Base-by-base conservation (phyloP, 2,329 filamentous ascomycete species). In the Didymella sp. region DNA sequence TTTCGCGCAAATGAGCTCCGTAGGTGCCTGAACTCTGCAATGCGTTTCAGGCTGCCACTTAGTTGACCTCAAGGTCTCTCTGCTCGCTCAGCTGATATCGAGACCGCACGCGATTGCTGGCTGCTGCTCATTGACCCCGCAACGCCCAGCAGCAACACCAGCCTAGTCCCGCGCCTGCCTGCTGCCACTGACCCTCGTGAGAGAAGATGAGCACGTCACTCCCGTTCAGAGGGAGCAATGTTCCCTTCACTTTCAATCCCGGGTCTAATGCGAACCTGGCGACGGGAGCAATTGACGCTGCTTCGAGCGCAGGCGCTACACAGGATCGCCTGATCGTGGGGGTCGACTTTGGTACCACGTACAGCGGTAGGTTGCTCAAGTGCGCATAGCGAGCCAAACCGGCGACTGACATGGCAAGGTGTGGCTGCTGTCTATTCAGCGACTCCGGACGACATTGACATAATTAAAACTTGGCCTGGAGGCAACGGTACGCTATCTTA, bases 321-420 rank as follows among this genome's bases (percentile, higher is more conserved):
- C 28, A 51, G 22, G 54, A 57, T 49, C 54, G 54, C 15, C 77
- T 92, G 63, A 89, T 92, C 65, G 89, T 93, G 30, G 90, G 89
- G 7, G 86, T 93, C 7, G 90, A 93, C 73, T 93, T 93, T 78
- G 90, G 90, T 13, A 93, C 90, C n/a, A 93, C 90, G 1, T 93
- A 91, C 71, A 91, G 87, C 40, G 89, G 89, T 86, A 55, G 44
- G 68, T 64, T 45, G 25, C 33, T 30, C 24, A 24, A 25, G 19
- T 35, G 22, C 21, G 25, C 27, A 22, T 13, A 17, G 13, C 28
- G 31, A 15, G 17, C 11, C 6, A 4, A n/a, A 17, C 24, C 38
- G 47, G 35, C 44, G 27, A 19, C 62, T 71, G 46, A 72, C 50
- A 12, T 11, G 35, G 17, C 22, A 59, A 73, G 87, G 85, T 51